Conservation (phyloP, 2,329 filamentous ascomycete species). For the Alternaria sp. region DNA sequence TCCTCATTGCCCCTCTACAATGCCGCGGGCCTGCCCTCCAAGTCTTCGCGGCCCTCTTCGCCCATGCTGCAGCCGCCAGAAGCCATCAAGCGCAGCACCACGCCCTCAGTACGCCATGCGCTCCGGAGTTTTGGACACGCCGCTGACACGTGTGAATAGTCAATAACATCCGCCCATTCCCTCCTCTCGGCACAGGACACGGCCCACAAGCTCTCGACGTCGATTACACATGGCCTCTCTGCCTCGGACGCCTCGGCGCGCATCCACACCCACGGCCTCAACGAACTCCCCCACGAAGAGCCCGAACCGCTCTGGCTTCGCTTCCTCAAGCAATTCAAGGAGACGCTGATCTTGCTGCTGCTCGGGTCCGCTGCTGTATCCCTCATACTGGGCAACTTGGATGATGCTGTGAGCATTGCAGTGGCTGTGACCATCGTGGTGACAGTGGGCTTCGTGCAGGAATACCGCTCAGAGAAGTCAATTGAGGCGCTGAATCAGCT, state of each 20-base stretch:
- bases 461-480: slow-evolving; percentile 97
- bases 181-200: slow-evolving; percentile 78
- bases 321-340: slow-evolving; percentile 95
- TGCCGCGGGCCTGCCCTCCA: slow-evolving; percentile 45
- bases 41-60: slow-evolving; percentile 34
- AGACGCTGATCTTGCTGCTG: slow-evolving; percentile 91
- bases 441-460: slow-evolving; percentile 93
- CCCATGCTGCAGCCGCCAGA: slow-evolving; percentile 41
- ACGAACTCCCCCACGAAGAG: slow-evolving; percentile 92
- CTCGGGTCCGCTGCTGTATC: slow-evolving; percentile 88
- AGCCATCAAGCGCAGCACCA: slow-evolving; percentile 33
- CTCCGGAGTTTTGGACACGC: slow-evolving; percentile 11
- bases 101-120: slow-evolving; percentile 37
- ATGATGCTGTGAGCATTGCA: slow-evolving; percentile 94
- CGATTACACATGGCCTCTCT: slow-evolving; percentile 80
- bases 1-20: slow-evolving; percentile 65
- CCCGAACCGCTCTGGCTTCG: slow-evolving; percentile 94
- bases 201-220: slow-evolving; percentile 78
- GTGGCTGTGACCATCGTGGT: slow-evolving; percentile 97
- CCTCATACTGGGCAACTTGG: slow-evolving; percentile 87
- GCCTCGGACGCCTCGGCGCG: slow-evolving; percentile 81
- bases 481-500: slow-evolving; percentile 92
- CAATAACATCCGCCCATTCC: slow-evolving; percentile 60
- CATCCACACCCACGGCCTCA: slow-evolving; percentile 81
- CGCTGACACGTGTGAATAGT: slow-evolving; percentile 32